A percentile compares a stretch with the other conserved stretches of the same genome.
phyloP scores from a whole-genome alignment of 768 basidiomycete genomes.

The Boletus tylopilopsis region DNA sequence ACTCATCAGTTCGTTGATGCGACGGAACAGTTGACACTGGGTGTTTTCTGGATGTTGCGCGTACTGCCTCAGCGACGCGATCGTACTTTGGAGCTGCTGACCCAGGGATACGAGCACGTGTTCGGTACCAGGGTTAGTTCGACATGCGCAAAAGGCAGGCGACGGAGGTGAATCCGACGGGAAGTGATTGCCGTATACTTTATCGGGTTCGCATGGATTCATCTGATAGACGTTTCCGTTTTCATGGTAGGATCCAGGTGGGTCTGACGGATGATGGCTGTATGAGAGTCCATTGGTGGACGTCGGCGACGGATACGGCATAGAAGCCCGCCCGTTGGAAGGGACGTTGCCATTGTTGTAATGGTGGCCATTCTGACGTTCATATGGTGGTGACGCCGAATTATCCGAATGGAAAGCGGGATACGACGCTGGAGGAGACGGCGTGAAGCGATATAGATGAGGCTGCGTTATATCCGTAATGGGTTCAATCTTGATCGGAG shows the following conservation, averaged over 20 bases:
- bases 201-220: conserved; percentile 33
- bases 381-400: conserved; percentile 33
- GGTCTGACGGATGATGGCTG: conserved; percentile 32
- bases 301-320: conserved; percentile 34
- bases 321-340: conserved; percentile 25
- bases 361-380: conserved; percentile 33
- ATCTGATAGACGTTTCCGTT: conserved; percentile 36
- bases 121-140: conserved; percentile 55
- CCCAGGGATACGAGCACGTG: conserved; percentile 58
- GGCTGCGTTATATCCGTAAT: conserved; percentile 44
- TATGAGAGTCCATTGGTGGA: conserved; percentile 33
- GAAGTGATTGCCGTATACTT: conserved; percentile 32
- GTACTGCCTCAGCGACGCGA: conserved; percentile 57
- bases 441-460: conserved; percentile 67
- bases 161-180: conserved; percentile 30
- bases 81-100: conserved; percentile 58
- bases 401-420: conserved; percentile 47
- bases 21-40: conserved; percentile 52
- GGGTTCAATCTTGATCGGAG: conserved; percentile 68
- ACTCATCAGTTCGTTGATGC: conserved; percentile 57
- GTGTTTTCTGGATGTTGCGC: conserved; percentile 53
- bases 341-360: conserved; percentile 30
- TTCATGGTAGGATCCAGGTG: conserved; percentile 29
- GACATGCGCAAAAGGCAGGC: conserved; percentile 55
- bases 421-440: conserved; percentile 56